Base-by-base conservation (phyloP, 768 basidiomycete genomes). In the Tephrocybe sp. region DNA sequence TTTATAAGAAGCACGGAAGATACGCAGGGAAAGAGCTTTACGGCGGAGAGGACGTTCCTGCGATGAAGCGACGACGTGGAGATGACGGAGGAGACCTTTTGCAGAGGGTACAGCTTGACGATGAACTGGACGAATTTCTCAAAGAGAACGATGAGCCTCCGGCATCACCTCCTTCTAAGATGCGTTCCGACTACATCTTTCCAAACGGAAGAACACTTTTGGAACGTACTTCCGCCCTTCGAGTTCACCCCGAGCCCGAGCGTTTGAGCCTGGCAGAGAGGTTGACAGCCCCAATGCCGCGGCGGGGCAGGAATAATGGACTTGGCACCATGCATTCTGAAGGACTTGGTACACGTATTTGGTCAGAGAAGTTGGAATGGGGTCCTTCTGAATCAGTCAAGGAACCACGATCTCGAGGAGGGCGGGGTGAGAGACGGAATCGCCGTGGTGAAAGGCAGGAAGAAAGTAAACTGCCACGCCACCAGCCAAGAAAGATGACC, bases 1-100 rank as follows among this genome's bases (percentile, higher is more conserved):
- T 92, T 56, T 93, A 93, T 67, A 82, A 67, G 65, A 86, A 81
- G 60, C 86, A 92, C 50, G 91, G 89, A 15, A 60, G 59, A 47
- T 62, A 63, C 25, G 84, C 85, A 3, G 89, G 88, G 48, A 89
- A 83, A 61, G 81, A 83, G 49, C 57, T 67, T 5, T 73, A 62
- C n/a, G 57, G 48, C 7, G 53, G 56, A 18, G 60, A 58, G 22
- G 57, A 55, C 24, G 47, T 41, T 27, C 54, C 71, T 2, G 69
- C 67, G 22, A 52, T 60, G 45, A 74, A 73, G 55, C 54, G 71
- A 51, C 59, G 71, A 55, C 53, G 72, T 56, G 47, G 67, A 64
- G 66, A 72, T 9, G 66, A 60, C 7, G 60, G 66, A 44, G 19
- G 35, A 35, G 73, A 73, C 2, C 69, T 65, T 9, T 35, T 55